Evolutionary conservation across 345 rosid species (phyloP), one percentile per base, ranked within the genome.

Genomic region (Citrus medica): DNA sequence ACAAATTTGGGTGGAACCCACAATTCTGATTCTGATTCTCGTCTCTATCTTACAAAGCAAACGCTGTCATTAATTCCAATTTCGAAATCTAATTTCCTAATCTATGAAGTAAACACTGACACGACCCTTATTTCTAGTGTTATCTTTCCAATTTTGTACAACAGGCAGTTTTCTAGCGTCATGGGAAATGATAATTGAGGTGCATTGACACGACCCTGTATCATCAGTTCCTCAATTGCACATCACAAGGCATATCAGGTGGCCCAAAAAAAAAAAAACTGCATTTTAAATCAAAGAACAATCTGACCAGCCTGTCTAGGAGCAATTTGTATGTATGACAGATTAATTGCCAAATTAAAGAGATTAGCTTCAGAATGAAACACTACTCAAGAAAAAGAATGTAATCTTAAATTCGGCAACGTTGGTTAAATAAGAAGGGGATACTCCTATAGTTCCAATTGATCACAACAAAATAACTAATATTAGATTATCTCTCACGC

Each of bases 1-100:
- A 0, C 5, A 33, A 5, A 33, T 33, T 33, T 33, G 6, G 0
- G 0, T 33, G 0, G 0, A 6, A 33, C 35, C 0, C 35, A 5
- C 0, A 0, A 35, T 35, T 35, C 0, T 35, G 0, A 35, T 35
- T 35, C 1, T 0, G 7, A 33, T 33, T 33, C 6, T 0, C 7
- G 0, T 35, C 7, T 5, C 37, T 35, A 35, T 35, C 7, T 35
- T 5, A 0, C 6, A 1, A 6, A 35, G 7, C 6, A 5, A 33
- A 35, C 1, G 0, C 1, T 0, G 37, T 6, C 37, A 35, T 0
- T 35, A 35, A 35, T 35, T 35, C 7, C 1, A 35, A 35, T 35
- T 35, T 5, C 7, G 0, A 0, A 35, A 1, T 35, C 7, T 4
- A 35, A 5, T 5, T 35, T 0, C 1, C 37, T 35, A 35, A n/a